Evolutionary conservation across 768 basidiomycete species (phyloP).

Genomic region (Russula foetens): DNA sequence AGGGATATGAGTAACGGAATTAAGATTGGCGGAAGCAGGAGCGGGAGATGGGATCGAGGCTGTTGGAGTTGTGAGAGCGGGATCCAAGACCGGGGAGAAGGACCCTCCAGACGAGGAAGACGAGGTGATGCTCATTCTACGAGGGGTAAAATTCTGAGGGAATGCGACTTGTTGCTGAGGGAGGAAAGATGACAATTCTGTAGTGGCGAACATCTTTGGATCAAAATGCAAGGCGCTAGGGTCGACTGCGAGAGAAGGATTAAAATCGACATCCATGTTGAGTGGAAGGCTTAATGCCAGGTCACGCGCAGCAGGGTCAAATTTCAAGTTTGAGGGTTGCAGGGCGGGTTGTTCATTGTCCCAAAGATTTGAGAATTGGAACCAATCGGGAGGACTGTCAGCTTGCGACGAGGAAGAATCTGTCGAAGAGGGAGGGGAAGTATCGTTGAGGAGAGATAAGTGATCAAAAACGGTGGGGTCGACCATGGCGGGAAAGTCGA

Average conservation of each 20-base stretch:
- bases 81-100: constrained; percentile 42
- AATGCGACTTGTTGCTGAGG: constrained; percentile 17
- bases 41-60: constrained; percentile 4
- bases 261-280: constrained; percentile 55
- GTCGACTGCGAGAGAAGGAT: constrained; percentile 51
- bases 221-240: constrained; percentile 54
- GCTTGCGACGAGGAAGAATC: constrained; percentile 11
- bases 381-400: constrained; percentile 20
- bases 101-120: constrained; percentile 50
- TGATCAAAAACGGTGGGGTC: constrained; percentile 1
- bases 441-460: neutral
- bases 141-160: constrained; percentile 19
- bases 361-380: constrained; percentile 20
- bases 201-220: constrained; percentile 26
- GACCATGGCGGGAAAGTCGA: constrained; percentile 4
- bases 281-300: constrained; percentile 33
- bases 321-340: constrained; percentile 2
- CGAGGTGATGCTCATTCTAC: constrained; percentile 48
- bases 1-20: constrained; percentile 31
- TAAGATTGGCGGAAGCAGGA: constrained; percentile 26
- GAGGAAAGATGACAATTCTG: neutral
- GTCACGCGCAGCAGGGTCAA: constrained; percentile 29
- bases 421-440: constrained; percentile 7
- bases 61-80: constrained; percentile 26
- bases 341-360: neutral